Conservation (phyloP, 2,329 filamentous ascomycete species). For the Colletotrichum sp. region DNA sequence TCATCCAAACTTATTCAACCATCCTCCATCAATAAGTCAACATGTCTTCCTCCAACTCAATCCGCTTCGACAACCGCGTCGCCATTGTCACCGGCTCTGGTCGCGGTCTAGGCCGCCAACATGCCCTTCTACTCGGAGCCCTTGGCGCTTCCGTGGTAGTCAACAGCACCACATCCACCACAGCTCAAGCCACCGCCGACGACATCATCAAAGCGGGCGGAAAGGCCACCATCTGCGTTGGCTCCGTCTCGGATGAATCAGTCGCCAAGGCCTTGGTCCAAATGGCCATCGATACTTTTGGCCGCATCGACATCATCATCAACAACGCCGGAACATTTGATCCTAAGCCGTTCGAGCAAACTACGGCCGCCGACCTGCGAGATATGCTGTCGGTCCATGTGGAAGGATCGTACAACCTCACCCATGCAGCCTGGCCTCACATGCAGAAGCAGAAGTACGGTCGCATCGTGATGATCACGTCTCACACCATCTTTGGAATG, state of each 20-base stretch:
- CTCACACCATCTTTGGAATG: background rate
- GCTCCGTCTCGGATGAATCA: background rate
- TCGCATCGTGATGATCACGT: background rate
- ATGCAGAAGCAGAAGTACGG: background rate
- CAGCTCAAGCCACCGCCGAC: background rate
- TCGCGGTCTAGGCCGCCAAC: constrained; percentile 26
- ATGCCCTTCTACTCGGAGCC: constrained; percentile 22
- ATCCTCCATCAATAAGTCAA: background rate
- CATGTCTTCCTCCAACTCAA: background rate
- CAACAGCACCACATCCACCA: constrained; percentile 1
- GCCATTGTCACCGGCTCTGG: constrained; percentile 25
- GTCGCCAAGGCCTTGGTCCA: background rate
- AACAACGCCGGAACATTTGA: background rate
- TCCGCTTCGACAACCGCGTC: constrained; percentile 11
- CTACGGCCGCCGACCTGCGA: background rate
- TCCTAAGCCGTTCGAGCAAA: background rate
- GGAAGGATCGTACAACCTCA: background rate
- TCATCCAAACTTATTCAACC: accelerated
- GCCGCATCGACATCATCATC: background rate
- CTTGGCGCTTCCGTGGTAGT: constrained; percentile 23
- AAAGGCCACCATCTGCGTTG: background rate
- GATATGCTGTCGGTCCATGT: background rate
- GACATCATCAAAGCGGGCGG: background rate
- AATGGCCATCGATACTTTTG: background rate
- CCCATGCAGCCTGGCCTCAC: background rate